Conservation (phyloP, 2,329 filamentous ascomycete species). For the Pleomassaria siparia region DNA sequence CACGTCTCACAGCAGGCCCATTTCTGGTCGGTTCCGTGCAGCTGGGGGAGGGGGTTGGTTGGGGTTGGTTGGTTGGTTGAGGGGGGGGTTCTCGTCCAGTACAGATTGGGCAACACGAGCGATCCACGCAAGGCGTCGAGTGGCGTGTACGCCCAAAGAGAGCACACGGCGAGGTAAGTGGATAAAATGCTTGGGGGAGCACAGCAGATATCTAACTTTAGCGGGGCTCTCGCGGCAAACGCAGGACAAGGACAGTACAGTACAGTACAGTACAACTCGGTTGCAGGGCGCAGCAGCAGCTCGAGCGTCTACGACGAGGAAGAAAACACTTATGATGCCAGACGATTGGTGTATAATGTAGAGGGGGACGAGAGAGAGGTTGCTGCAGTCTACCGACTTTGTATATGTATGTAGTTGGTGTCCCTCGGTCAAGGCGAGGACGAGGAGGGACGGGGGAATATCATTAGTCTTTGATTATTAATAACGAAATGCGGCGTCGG, state of each 20-base stretch:
- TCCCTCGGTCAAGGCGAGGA: too few relatives aligned
- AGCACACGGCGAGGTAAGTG: constrained; percentile 24
- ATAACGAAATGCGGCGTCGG: constrained; percentile 10
- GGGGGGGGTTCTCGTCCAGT: constrained; percentile 15
- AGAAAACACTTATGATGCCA: neutral
- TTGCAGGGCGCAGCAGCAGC: constrained; percentile 6
- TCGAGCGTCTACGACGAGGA: neutral
- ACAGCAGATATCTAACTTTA: constrained; percentile 36
- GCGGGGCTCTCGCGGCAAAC: constrained; percentile 27
- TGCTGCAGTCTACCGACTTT: constrained; percentile 1
- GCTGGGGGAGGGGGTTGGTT: too few relatives aligned
- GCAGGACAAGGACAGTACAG: constrained; percentile 15
- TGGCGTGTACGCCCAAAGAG: constrained; percentile 25
- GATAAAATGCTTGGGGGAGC: constrained; percentile 32
- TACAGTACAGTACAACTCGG: too few relatives aligned
- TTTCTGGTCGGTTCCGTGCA: constrained; percentile 18
- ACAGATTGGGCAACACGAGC: constrained; percentile 19
- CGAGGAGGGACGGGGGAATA: too few relatives aligned
- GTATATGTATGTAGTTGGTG: neutral
- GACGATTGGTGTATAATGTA: constrained; percentile 15
- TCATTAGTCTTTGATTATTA: constrained; percentile 21
- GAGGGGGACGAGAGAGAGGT: constrained; percentile 4
- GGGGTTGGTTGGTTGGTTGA: too few relatives aligned
- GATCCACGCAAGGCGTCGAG: constrained; percentile 24
- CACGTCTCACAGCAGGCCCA: constrained; percentile 30